A percentile compares a stretch with the other conserved stretches of the same genome.
Conservation (phyloP, 306 rosid genomes). For the Citrullus mucosospermus region DNA sequence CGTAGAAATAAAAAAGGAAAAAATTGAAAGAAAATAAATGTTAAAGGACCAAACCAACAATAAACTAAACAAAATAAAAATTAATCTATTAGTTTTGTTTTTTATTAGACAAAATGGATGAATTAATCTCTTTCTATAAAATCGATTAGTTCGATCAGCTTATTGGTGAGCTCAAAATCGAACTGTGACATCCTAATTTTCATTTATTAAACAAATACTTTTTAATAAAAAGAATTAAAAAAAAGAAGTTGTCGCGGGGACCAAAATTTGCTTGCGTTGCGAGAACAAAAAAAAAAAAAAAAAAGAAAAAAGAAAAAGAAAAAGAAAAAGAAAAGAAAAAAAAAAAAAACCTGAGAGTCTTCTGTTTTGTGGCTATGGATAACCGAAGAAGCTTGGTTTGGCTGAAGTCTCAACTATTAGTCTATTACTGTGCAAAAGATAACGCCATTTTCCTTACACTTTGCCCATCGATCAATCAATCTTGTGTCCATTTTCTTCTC, state of each 20-base stretch:
- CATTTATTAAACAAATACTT: no score
- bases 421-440: neutral
- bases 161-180: no score
- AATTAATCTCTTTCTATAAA: no score
- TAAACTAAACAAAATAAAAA: no score
- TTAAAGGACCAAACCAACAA: no score
- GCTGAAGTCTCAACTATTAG: neutral
- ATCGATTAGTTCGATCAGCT: no score
- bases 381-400: neutral
- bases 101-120: no score
- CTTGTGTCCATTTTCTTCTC: constrained; percentile 26
- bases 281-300: neutral
- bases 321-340: neutral
- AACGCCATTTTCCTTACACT: neutral
- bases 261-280: neutral
- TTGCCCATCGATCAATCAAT: neutral
- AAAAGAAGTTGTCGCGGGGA: neutral
- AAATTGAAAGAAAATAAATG: no score
- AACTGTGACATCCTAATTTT: no score
- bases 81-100: no score
- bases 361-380: neutral
- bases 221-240: no score
- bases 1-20: no score
- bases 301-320: neutral
- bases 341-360: neutral